Base-by-base conservation (phyloP, 2,329 filamentous ascomycete species). In the Clonostachys rhizophaga region DNA sequence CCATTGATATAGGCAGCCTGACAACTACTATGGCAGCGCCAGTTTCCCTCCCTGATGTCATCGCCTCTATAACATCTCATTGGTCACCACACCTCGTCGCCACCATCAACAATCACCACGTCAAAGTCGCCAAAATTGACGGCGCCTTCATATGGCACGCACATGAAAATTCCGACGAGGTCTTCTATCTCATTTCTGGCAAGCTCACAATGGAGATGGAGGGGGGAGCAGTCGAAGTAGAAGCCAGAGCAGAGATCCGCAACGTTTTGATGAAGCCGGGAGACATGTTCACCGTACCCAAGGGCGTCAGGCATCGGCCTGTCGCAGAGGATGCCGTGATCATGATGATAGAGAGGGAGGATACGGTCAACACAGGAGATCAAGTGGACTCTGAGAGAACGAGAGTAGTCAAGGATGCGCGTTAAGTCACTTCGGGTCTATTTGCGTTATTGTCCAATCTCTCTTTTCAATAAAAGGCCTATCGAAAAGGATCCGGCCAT, bases 71-170 rank as follows among this genome's bases (percentile, higher is more conserved):
- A 45, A 55, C 55, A 1, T 57, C 61, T 33, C 54, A 46, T 2
- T 67, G 60, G 59, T 57, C 59, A 0, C 64, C 62, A 0, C 60
- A 56, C 3, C 57, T 66, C 14, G 52, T 69, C 40, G 62, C 63
- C 8, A 50, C 51, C 3, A 48, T 69, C 44, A 67, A 69, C 51
- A 55, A 62, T n/a, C 59, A 66, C 18, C 64, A 71, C 30, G 59
- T 72, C 44, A 68, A 70, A 51, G 55, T 71, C 40, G 67, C 64
- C 44, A 68, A 65, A 20, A 59, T 69, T 6, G 58, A 68, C 47
- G 68, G 66, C 2, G 51, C 54, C 12, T 71, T 71, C 40, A 61
- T 71, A 18, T 70, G 65, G 60, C 69, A 72, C 43, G 55, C 64
- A 0, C 69, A 71, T 41, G 63, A 63, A 1, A 59, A 68, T 6